Conservation (phyloP, 2,329 filamentous ascomycete species). For the Aspergillus ruber region DNA sequence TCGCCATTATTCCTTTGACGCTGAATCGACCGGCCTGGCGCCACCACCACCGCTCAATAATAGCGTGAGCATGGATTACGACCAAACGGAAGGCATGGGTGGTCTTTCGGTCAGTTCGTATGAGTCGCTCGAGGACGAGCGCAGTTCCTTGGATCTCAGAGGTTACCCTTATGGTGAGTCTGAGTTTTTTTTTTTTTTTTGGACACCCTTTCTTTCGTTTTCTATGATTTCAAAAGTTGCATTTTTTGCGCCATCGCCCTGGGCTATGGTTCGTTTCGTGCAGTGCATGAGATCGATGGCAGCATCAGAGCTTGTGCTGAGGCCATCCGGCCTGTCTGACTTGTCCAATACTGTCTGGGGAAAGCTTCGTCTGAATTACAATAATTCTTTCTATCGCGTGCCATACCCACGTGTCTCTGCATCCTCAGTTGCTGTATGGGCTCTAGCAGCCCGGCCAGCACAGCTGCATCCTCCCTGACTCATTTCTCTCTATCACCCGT, state of each 20-base stretch:
- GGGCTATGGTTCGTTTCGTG: conserved; percentile 20
- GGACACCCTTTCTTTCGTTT: too few relatives aligned
- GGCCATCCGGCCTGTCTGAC: not conserved
- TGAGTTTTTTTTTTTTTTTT: conserved; percentile 10
- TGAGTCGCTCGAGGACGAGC: conserved; percentile 36
- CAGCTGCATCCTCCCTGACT: not conserved
- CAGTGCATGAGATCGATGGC: too few relatives aligned
- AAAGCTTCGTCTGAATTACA: too few relatives aligned
- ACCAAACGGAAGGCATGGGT: conserved; percentile 36
- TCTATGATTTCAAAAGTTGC: conserved; percentile 21
- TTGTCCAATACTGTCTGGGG: too few relatives aligned
- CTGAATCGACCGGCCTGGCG: conserved; percentile 26
- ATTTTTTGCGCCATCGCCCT: conserved; percentile 29
- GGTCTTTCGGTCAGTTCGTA: conserved; percentile 37
- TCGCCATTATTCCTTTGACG: conserved; percentile 35
- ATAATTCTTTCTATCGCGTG: too few relatives aligned
- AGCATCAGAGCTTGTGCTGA: too few relatives aligned
- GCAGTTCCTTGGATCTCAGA: conserved; percentile 31
- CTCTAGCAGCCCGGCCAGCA: too few relatives aligned
- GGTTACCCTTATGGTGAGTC: conserved; percentile 35
- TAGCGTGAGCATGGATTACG: conserved; percentile 33
- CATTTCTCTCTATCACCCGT: not conserved
- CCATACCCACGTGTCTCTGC: too few relatives aligned
- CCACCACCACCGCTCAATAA: conserved; percentile 15
- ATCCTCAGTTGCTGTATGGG: too few relatives aligned